These are phyloP conservation scores for Nasturtium officinale DNA, from an alignment of 345 rosid species.

Conservation along the genomic window DNA sequence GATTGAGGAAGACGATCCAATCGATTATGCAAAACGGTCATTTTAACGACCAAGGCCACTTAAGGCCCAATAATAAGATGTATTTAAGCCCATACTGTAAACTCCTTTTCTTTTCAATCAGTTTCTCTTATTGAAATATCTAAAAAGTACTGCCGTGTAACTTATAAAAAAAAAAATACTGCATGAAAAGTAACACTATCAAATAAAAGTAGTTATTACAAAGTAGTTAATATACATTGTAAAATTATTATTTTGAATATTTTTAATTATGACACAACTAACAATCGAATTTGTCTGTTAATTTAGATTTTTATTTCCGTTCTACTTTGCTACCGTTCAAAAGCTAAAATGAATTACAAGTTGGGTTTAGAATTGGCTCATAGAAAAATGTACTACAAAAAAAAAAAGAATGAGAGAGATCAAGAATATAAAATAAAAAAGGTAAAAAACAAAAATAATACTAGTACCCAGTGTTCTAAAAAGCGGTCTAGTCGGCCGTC, in stretches of 20 bases:
- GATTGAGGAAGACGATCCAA: conserved; percentile 15
- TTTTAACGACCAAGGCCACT: background rate
- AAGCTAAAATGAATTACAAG: background rate
- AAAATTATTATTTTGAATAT: background rate
- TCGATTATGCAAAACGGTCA: conserved; percentile 16
- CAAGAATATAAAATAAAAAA: background rate
- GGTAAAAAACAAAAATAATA: background rate
- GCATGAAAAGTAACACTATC: too few relatives aligned
- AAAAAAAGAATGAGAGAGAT: background rate
- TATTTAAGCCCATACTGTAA: conserved; percentile 20
- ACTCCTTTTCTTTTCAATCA: too few relatives aligned
- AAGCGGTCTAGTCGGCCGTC: too few relatives aligned
- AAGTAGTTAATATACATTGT: too few relatives aligned
- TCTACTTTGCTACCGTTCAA: background rate
- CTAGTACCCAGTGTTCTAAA: too few relatives aligned
- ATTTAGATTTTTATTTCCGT: too few relatives aligned
- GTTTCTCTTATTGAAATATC: too few relatives aligned
- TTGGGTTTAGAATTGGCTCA: background rate
- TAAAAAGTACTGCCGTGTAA: too few relatives aligned
- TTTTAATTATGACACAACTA: background rate
- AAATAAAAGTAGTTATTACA: too few relatives aligned
- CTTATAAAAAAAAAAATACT: too few relatives aligned
- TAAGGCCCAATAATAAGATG: conserved; percentile 14
- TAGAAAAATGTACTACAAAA: too few relatives aligned
- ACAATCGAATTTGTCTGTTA: background rate